Base-by-base conservation (phyloP, 352 stramenopile genomes). In the Pythium folliculosum region DNA sequence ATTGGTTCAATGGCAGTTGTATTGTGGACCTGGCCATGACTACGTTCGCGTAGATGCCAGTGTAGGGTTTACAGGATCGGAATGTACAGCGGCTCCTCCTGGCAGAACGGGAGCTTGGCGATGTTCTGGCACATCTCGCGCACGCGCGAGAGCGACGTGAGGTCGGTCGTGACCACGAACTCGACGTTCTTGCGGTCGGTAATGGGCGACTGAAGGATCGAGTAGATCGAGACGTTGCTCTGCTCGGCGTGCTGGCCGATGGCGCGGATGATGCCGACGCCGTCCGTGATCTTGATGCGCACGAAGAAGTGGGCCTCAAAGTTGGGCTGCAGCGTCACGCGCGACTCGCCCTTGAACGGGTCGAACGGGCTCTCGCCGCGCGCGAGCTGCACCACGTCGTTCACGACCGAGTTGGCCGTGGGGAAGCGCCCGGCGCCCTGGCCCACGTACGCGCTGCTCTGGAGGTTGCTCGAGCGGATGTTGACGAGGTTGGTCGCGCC, bases 101-200 rank as follows among this genome's bases (percentile, higher is more conserved):
- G 77, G 32, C 93, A 89, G 70, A 97, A 97, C 17, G 85, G 77
- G 30, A 97, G 76, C 61, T 83, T 81, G 54, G 95, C 87, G 70
- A 98, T 91, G 70, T 96, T 90, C 51, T 88, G 77, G 65, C 84
- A 90, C 71, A 98, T 97, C 54, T 88, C 80, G 52, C 96, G 80
- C 56, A 98, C 91, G 58, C 88, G 82, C 47, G 89, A 94, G 60
- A 97, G 69, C 48, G 87, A 73, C 48, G 96, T 90, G 58, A 92
- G 89, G 69, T 99, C 96, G 1, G 96, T 99, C 37, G 97, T 98
- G 52, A 99, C 91, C 14, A 98, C 96, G 76, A 99, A 99, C 67
- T 97, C 87, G 52, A 98, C 91, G 73, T 98, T 97, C 65, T 90
- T 80, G 45, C 82, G 86, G 77, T 98, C 96, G 19, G 88, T 82